Evolutionary conservation across 495 filamentous ascomycete species (phyloP).

Genomic region (Schizothecium vesticola): DNA sequence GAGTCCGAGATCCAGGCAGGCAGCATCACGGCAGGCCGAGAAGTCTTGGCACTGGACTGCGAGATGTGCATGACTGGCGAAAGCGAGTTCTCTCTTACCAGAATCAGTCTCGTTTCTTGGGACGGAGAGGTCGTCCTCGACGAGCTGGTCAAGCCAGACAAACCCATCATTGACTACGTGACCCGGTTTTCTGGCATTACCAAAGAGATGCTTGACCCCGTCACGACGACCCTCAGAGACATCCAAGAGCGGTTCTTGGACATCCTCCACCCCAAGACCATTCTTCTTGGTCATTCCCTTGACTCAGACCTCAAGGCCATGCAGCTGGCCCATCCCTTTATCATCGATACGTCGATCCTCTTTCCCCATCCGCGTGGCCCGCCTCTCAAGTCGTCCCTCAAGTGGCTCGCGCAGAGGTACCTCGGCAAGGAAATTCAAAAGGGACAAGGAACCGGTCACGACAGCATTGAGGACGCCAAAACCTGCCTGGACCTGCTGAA

Average conservation of each 20-base stretch:
- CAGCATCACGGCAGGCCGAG: constrained; percentile 75
- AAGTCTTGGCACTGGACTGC: constrained; percentile 83
- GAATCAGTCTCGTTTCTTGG: constrained; percentile 83
- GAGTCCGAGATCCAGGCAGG: constrained; percentile 69
- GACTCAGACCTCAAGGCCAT: constrained; percentile 83
- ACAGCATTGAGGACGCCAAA: constrained; percentile 85
- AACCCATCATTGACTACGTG: constrained; percentile 81
- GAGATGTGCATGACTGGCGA: constrained; percentile 90
- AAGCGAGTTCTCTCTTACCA: constrained; percentile 70
- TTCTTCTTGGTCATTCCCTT: constrained; percentile 87
- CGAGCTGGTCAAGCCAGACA: constrained; percentile 83
- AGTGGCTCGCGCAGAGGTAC: constrained; percentile 75
- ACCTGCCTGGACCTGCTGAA: constrained; percentile 90
- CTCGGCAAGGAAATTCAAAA: constrained; percentile 82
- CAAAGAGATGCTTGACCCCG: constrained; percentile 65
- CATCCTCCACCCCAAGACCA: constrained; percentile 66
- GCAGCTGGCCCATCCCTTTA: constrained; percentile 81
- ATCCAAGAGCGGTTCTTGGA: constrained; percentile 73
- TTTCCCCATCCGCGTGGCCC: constrained; percentile 57
- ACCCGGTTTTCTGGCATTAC: constrained; percentile 91
- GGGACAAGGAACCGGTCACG: constrained; percentile 65
- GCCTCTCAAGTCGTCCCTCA: constrained; percentile 65
- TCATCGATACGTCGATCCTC: constrained; percentile 82
- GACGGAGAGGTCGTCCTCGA: constrained; percentile 77
- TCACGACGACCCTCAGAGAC: constrained; percentile 78